A percentile compares a stretch with the other conserved stretches of the same genome.
Conservation (phyloP, 768 basidiomycete species). For the Scleroderma bovista region DNA sequence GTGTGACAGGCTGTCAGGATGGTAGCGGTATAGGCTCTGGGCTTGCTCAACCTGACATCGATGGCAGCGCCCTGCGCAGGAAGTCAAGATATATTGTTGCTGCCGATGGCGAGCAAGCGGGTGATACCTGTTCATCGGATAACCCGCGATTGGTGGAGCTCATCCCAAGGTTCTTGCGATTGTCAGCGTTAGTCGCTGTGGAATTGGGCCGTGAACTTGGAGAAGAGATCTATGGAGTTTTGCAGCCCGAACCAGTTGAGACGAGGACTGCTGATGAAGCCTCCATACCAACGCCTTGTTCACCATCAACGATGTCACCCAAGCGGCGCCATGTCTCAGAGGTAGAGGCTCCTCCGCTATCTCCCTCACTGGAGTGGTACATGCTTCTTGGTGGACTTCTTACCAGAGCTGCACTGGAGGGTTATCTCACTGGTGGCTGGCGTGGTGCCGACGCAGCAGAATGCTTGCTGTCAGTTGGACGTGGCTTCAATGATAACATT, state of each 20-base stretch:
- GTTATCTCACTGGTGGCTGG: slow-evolving; percentile 81
- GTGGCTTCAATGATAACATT: slow-evolving; percentile 37
- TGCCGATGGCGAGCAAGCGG: slow-evolving; percentile 16
- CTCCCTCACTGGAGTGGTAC: slow-evolving; percentile 78
- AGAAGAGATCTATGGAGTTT: slow-evolving; percentile 43
- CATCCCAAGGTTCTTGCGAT: slow-evolving; percentile 64
- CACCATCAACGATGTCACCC: slow-evolving; percentile 9
- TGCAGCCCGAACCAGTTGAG: slow-evolving; percentile 25
- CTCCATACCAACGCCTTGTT: slow-evolving; percentile 6
- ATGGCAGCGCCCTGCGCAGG: slow-evolving; percentile 57
- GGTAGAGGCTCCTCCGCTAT: slow-evolving; percentile 46
- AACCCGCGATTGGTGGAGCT: slow-evolving; percentile 64
- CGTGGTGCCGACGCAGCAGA: slow-evolving; percentile 64
- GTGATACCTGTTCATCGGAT: slow-evolving; percentile 35
- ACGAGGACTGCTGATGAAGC: slow-evolving; percentile 17
- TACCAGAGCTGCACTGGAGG: slow-evolving; percentile 80
- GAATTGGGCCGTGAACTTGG: slow-evolving; percentile 70
- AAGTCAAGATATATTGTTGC: slow-evolving; percentile 27
- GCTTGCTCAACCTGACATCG: slow-evolving; percentile 47
- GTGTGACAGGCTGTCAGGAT: slow-evolving; percentile 70
- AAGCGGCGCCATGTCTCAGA: slow-evolving; percentile 28
- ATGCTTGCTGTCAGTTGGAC: slow-evolving; percentile 67
- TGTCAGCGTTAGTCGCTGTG: slow-evolving; percentile 73
- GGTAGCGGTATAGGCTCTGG: slow-evolving; percentile 71
- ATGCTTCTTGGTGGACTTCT: slow-evolving; percentile 69